Base-by-base conservation (phyloP, 345 rosid species). In the Linum tenue region DNA sequence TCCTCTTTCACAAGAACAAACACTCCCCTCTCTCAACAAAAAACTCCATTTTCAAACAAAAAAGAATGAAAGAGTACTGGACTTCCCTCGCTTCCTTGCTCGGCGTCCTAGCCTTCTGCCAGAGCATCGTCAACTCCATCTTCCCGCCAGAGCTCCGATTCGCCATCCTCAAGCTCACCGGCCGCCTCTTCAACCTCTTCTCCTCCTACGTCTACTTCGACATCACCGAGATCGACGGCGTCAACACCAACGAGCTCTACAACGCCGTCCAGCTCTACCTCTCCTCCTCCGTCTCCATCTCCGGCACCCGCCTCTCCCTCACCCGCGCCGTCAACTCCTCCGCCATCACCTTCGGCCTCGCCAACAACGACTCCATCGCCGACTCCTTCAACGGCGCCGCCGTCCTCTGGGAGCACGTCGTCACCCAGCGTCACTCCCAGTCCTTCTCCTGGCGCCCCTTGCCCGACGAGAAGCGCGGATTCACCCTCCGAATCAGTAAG, bases 171-270 rank as follows among this genome's bases (percentile, higher is more conserved):
- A 88, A 85, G 58, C 68, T 88, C 76, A 68, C 82, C 77, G 74
- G 69, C 81, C 71, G 85, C 31, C 1, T 78, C 78, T 78, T 82
- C 75, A 77, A 74, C 53, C 14, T 48, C 53, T 85, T 86, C 77
- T 85, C 86, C 40, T 36, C 86, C 37, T 82, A 82, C 69, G 88
- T 92, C 63, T 90, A 88, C 87, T 94, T 84, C 66, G 99, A 94
- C 77, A 90, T 90, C 64, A 90, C 97, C 0, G 97, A 94, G 73
- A 88, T 88, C 63, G 96, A 94, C 72, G 99, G 97, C 55, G 96
- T 94, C 14, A 94, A 94, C 85, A 90, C 99, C 74, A 90, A 94
- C 86, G 96, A 94, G 62, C 99, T 94, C 70, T 94, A 94, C 82
- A 81, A 82, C 92, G 99, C 99, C n/a, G 95, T 88, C 69, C 99